Evolutionary conservation across 352 stramenopile genomes (phyloP).

Genomic region (Pythium aphanidermatum): DNA sequence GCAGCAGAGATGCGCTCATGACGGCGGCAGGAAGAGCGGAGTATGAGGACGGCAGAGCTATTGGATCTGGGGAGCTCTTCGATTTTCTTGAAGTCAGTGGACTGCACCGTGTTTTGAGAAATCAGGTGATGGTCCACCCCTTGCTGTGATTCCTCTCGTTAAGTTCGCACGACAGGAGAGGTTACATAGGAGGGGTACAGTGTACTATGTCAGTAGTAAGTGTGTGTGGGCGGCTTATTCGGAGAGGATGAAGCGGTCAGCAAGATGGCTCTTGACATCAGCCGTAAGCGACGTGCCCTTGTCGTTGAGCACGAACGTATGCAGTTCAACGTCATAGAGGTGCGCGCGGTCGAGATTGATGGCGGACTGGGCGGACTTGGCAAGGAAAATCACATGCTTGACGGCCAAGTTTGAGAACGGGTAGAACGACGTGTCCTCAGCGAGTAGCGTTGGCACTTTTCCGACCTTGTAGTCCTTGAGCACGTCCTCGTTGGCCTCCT

Average conservation of each 20-base stretch:
- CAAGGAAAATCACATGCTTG: conserved; percentile 56
- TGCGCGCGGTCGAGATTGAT: conserved; percentile 43
- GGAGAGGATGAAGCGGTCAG: conserved; percentile 19
- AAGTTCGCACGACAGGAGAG: too few species aligned
- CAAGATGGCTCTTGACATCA: conserved; percentile 29
- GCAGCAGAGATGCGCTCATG: background rate
- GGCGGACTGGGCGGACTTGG: conserved; percentile 32
- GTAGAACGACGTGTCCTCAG: conserved; percentile 60
- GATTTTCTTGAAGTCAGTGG: too few species aligned
- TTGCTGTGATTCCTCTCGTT: too few species aligned
- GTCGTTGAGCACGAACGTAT: conserved; percentile 52
- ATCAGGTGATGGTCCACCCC: too few species aligned
- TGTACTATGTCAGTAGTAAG: too few species aligned
- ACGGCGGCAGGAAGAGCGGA: too few species aligned
- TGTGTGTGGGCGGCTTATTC: too few species aligned
- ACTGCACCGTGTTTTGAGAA: too few species aligned
- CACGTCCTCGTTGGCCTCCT: conserved; percentile 52
- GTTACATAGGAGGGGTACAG: too few species aligned
- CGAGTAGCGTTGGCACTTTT: conserved; percentile 53
- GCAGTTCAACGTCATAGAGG: conserved; percentile 32
- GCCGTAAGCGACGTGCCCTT: conserved; percentile 23
- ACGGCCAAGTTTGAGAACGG: conserved; percentile 48
- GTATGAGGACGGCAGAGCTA: too few species aligned
- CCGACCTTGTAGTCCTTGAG: conserved; percentile 53
- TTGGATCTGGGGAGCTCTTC: too few species aligned